Evolutionary conservation across 208 protist genomes (phyloP).

Genomic region (Wallacemonas sp.): DNA sequence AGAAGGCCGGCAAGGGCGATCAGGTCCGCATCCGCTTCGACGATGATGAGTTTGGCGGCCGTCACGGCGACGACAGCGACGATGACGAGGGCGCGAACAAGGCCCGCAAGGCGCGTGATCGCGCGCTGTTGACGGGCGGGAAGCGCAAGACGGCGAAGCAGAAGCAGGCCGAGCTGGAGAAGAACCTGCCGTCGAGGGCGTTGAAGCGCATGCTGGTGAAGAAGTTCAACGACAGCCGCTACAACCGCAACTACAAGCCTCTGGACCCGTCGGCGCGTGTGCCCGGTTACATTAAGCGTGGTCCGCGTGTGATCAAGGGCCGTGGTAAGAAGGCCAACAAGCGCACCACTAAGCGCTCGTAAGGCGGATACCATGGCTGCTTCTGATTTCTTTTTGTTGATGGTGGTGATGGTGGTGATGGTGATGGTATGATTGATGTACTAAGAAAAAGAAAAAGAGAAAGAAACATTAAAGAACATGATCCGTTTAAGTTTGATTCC

Average conservation of each 20-base stretch:
- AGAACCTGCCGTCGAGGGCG: slow-evolving; percentile 59
- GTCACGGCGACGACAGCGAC: slow-evolving; percentile 36
- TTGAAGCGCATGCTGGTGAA: slow-evolving; percentile 66
- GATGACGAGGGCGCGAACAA: slow-evolving; percentile 29
- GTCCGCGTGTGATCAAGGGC: slow-evolving; percentile 74
- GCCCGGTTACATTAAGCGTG: slow-evolving; percentile 82
- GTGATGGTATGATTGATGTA: no score
- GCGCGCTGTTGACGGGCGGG: slow-evolving; percentile 64
- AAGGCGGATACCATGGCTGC: not conserved
- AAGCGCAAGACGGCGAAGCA: slow-evolving; percentile 16
- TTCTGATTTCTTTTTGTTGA: not conserved
- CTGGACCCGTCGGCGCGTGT: slow-evolving; percentile 74
- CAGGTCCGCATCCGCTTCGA: slow-evolving; percentile 82
- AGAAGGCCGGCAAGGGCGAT: slow-evolving; percentile 55
- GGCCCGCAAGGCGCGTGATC: slow-evolving; percentile 56
- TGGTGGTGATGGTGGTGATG: not conserved
- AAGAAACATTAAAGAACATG: slow-evolving; percentile 2
- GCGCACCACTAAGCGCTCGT: slow-evolving; percentile 60
- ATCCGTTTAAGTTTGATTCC: slow-evolving; percentile 5
- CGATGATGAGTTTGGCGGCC: slow-evolving; percentile 31
- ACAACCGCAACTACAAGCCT: slow-evolving; percentile 87
- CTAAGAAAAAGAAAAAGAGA: slow-evolving; percentile 12
- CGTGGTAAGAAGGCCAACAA: slow-evolving; percentile 87
- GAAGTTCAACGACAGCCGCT: slow-evolving; percentile 72
- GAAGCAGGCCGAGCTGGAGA: slow-evolving; percentile 22